Conservation (phyloP, 495 filamentous ascomycete species). For the Hyaloscypha variabilis region DNA sequence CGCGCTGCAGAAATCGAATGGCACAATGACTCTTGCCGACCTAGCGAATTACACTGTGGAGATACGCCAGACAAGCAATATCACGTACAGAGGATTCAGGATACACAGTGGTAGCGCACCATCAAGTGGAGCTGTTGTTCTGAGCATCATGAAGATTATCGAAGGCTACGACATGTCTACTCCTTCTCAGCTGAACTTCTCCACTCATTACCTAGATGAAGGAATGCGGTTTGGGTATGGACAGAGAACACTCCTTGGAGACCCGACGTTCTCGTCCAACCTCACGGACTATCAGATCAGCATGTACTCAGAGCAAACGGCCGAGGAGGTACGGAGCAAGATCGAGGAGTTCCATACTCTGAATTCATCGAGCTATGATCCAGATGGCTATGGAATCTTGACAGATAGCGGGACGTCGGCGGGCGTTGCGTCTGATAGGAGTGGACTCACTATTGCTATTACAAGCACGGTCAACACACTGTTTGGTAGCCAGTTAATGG, state of each 20-base stretch:
- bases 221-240: slow-evolving; percentile 86
- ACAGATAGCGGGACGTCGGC: slow-evolving; percentile 76
- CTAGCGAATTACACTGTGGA: slow-evolving; percentile 68
- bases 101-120: slow-evolving; percentile 73
- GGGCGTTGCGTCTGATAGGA: slow-evolving; percentile 66
- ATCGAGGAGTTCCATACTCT: slow-evolving; percentile 73
- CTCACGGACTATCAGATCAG: slow-evolving; percentile 61
- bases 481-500: slow-evolving; percentile 78
- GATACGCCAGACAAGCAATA: slow-evolving; percentile 60
- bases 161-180: slow-evolving; percentile 61
- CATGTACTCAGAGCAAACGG: slow-evolving; percentile 66
- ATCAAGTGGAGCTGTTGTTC: slow-evolving; percentile 71
- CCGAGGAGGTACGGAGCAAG: slow-evolving; percentile 58
- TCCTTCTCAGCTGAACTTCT: slow-evolving; percentile 54
- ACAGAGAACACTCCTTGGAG: slow-evolving; percentile 70
- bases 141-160: slow-evolving; percentile 77
- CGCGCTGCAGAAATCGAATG: slow-evolving; percentile 64
- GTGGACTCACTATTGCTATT: slow-evolving; percentile 70
- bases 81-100: slow-evolving; percentile 72
- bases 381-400: slow-evolving; percentile 62
- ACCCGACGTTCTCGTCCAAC: slow-evolving; percentile 70
- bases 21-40: slow-evolving; percentile 83
- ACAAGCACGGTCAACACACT: slow-evolving; percentile 86
- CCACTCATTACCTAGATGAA: slow-evolving; percentile 82
- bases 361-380: slow-evolving; percentile 71